Evolutionary conservation across 1,284 basidiomycete species (phyloP), one percentile per base, ranked within the genome.

Genomic region (Austroboletus niveus): DNA sequence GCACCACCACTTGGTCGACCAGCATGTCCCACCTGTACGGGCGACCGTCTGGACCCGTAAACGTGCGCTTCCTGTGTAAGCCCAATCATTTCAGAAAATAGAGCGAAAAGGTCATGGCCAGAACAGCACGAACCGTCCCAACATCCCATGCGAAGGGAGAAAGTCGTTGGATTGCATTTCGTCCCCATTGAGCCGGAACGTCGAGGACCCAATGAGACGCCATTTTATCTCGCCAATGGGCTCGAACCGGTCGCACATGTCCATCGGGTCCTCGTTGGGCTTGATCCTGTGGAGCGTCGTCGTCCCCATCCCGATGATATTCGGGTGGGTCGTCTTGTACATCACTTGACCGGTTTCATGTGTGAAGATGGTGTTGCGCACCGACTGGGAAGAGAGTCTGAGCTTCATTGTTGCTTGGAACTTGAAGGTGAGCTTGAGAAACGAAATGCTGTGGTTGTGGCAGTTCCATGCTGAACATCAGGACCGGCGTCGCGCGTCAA

Each of bases 311-410:
- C 54, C 47, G 24, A 68, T 29, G n/a, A 20, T 20, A 11, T 12
- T 30, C 9, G 63, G 57, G 31, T 62, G 67, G 2, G 55, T 27
- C 4, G 68, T 69, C n/a, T 59, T 70, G 52, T 67, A 69, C n/a
- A 69, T 2, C 5, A 66, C 59, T 31, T 67, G 65, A 3, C 61
- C 63, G 12, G 35, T 55, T 45, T 60, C 54, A 11, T 64, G 27
- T 22, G 54, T 58, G 34, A 66, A 58, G 12, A 45, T 35, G 39
- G 63, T 45, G 12, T 66, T 60, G 53, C 60, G 62, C 3, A 69
- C 57, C 6, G 12, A 20, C 27, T 36, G 39, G 3, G 56, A 45
- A 20, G 65, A 66, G 3, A 70, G 53, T 1, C 39, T 53, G 48
- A 66, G 63, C 5, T 34, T 51, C 63, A 67, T 63, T 29, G 35